Base-by-base conservation (phyloP, 2,329 filamentous ascomycete genomes). In the Penicillium italicum region DNA sequence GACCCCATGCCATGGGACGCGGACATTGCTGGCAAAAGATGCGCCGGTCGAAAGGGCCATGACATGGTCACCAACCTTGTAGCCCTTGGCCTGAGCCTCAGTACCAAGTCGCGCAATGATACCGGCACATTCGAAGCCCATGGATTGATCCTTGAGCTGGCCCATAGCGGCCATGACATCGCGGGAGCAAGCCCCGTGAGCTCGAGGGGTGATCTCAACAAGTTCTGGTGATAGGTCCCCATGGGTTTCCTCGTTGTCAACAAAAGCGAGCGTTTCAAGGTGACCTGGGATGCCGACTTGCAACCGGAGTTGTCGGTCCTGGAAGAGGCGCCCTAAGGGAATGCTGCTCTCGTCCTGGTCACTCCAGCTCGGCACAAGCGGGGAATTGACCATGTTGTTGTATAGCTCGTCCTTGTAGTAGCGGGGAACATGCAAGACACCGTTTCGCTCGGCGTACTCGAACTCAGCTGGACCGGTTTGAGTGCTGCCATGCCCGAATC, bases 241-340 rank as follows among this genome's bases (percentile, higher is more conserved):
- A 30, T 11, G 28, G 28, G 5, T 28, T 11, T 30, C 31, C 9
- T 38, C 22, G 1, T 28, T 40, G 24, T 53, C 54, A 24, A 24
- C 30, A 11, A 45, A 57, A 1, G 45, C 45, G 4, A 57, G 12
- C 14, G 48, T 56, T 7, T 47, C 47, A 20, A 56, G 16, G 41
- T 43, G 41, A 2, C 41, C 41, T 5, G 41, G 41, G 41, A 43
- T 28, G 7, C 41, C 41, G 24, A 43, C 41, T 5, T 43, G 0
- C 16, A 43, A 5, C 16, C 26, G 41, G 1, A 43, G 41, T 43
- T 3, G 24, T 5, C 41, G 41, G 41, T 24, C 24, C 24, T 43
- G 41, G 41, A 43, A 43, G 3, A 43, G 24, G 24, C 3, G 24
- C 5, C 30, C 41, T 11, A 43, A 11, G 24, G 41, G 41, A 1